A percentile compares a stretch with the other conserved stretches of the same genome.
Conservation (phyloP, 2,329 filamentous ascomycete species). For the Colletotrichum somersetense region DNA sequence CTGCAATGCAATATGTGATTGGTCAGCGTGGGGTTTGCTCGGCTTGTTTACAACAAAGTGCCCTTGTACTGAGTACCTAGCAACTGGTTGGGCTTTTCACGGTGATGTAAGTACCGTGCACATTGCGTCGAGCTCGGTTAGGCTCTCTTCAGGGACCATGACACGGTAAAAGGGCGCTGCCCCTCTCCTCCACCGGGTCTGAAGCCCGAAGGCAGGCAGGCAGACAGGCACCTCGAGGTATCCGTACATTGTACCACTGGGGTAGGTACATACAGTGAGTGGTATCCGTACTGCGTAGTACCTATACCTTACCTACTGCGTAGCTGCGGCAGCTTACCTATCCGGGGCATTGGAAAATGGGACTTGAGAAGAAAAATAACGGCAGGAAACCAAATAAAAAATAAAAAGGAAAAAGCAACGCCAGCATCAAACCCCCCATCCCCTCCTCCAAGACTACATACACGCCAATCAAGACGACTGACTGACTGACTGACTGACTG, state of each 20-base stretch:
- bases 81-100: too few relatives aligned
- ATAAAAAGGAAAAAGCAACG: conserved; percentile 8
- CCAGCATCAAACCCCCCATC: not conserved
- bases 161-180: conserved; percentile 13
- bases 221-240: too few relatives aligned
- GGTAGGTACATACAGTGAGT: too few relatives aligned
- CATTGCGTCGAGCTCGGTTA: not conserved
- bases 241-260: too few relatives aligned
- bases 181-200: conserved; percentile 31
- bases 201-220: not conserved
- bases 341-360: not conserved
- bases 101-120: too few relatives aligned
- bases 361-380: not conserved
- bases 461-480: conserved; percentile 15
- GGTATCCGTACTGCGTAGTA: too few relatives aligned
- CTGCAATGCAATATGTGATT: not conserved
- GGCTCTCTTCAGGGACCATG: conserved; percentile 12
- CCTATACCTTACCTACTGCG: too few relatives aligned
- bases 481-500: not conserved
- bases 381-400: conserved; percentile 8
- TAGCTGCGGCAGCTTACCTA: too few relatives aligned
- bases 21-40: not conserved
- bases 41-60: not conserved
- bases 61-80: too few relatives aligned
- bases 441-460: not conserved